Evolutionary conservation across 1,139 yeast species (phyloP).

Genomic region (Blastobotrys raffinosifermentans): DNA sequence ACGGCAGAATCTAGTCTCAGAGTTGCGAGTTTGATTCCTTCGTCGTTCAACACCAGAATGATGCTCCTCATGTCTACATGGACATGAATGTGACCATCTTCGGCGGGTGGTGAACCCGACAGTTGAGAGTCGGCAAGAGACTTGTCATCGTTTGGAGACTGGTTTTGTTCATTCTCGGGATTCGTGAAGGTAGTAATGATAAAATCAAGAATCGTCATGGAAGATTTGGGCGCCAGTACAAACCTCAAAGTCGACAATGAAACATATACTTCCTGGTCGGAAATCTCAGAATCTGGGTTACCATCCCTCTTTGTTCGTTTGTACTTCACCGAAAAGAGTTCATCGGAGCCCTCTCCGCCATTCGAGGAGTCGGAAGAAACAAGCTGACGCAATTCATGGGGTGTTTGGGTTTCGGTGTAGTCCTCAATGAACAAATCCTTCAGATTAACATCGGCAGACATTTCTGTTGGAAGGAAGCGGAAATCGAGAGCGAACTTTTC

Average conservation of each 20-base stretch:
- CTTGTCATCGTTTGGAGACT: conserved; percentile 2
- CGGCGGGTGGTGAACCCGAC: conserved; percentile 3
- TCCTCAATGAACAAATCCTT: conserved; percentile 69
- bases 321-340: conserved; percentile 61
- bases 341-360: conserved; percentile 25
- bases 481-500: conserved; percentile 58
- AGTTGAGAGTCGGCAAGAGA: neutral
- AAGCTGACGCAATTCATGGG: conserved; percentile 60
- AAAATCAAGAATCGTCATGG: conserved; percentile 74
- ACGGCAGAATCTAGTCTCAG: conserved; percentile 69
- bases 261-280: conserved; percentile 71
- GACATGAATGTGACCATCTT: conserved; percentile 72
- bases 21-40: conserved; percentile 76
- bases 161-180: conserved; percentile 38
- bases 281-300: conserved; percentile 49
- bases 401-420: conserved; percentile 58
- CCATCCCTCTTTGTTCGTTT: conserved; percentile 38
- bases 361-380: conserved; percentile 46
- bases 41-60: conserved; percentile 73
- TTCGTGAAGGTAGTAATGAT: conserved; percentile 79
- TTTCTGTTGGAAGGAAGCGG: conserved; percentile 51
- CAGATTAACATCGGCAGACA: conserved; percentile 62
- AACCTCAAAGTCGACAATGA: conserved; percentile 75
- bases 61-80: conserved; percentile 67
- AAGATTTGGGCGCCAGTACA: conserved; percentile 70